Evolutionary conservation across 805 yeast genomes (phyloP).

Genomic region (Kuraishia molischiana): DNA sequence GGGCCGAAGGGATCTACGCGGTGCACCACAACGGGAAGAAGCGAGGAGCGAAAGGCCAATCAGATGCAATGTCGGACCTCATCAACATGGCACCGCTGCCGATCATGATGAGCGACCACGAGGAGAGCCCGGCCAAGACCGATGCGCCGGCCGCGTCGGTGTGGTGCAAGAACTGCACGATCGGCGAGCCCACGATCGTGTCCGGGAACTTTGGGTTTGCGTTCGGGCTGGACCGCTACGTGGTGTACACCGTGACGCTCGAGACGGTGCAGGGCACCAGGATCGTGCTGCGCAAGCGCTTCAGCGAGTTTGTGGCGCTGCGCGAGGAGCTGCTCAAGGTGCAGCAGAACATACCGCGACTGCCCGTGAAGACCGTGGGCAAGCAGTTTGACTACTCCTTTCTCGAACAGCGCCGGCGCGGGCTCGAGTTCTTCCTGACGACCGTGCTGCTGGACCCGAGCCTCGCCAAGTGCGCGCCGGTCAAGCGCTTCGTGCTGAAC

Average conservation of each 20-base stretch:
- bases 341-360: constrained; percentile 22
- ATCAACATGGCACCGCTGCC: constrained; percentile 22
- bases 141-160: constrained; percentile 3
- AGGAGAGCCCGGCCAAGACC: neutral
- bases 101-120: constrained; percentile 25
- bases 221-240: constrained; percentile 11
- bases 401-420: constrained; percentile 44
- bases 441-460: constrained; percentile 42
- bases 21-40: no score
- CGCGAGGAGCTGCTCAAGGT: constrained; percentile 25
- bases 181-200: constrained; percentile 22
- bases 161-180: constrained; percentile 20
- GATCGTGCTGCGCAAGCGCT: constrained; percentile 46
- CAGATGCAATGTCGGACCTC: constrained; percentile 8
- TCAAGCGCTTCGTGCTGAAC: constrained; percentile 27
- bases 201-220: constrained; percentile 10
- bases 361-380: constrained; percentile 43
- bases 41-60: no score
- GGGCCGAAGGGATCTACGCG: no score
- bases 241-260: constrained; percentile 14
- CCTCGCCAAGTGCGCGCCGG: constrained; percentile 24
- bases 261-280: constrained; percentile 21
- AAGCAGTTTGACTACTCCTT: constrained; percentile 33
- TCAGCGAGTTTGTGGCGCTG: constrained; percentile 50
- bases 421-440: constrained; percentile 51